Conservation (phyloP, 73 alveolate genomes). For the Tetrahymena borealis region DNA sequence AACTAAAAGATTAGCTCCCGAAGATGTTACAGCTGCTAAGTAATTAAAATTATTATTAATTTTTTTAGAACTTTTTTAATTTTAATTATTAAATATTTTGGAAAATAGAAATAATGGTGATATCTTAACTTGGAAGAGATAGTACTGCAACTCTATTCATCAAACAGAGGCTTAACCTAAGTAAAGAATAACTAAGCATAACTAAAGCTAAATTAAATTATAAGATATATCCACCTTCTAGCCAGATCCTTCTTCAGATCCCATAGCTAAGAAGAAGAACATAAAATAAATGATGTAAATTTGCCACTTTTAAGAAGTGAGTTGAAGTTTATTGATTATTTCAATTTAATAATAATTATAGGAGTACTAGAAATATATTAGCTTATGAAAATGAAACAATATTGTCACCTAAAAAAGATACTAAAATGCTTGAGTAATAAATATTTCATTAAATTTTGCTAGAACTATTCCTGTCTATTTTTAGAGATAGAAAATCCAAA, state of each 20-base stretch:
- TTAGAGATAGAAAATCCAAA: too few species aligned
- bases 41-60: neutral
- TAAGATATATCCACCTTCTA: neutral
- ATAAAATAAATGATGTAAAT: neutral
- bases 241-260: neutral
- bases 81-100: neutral
- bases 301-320: neutral
- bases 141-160: neutral
- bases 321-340: neutral
- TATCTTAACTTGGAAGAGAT: neutral
- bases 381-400: neutral
- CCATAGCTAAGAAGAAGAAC: neutral
- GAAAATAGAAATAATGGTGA: neutral
- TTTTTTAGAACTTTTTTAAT: neutral
- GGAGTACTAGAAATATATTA: neutral
- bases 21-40: neutral
- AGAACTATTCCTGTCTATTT: too few species aligned
- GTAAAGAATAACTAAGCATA: neutral
- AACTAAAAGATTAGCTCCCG: neutral
- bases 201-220: neutral
- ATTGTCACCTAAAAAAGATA: neutral
- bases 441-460: neutral
- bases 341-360: neutral
- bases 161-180: neutral
- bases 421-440: neutral